Base-by-base conservation (phyloP, 2,329 filamentous ascomycete species). In the Lasiodiplodia theobromae region DNA sequence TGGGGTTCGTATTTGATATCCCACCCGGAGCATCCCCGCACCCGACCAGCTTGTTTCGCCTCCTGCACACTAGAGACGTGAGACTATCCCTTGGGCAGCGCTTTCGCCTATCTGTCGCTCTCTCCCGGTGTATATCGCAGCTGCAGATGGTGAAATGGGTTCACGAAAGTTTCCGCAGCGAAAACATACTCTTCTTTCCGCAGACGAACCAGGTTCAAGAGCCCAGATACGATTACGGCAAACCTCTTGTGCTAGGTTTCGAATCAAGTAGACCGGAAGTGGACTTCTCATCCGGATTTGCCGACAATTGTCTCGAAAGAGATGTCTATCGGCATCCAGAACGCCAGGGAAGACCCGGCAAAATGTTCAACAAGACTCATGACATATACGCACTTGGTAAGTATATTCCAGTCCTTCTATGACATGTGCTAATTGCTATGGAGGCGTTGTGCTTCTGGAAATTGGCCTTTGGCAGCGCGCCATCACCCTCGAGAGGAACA, bases 331-430 rank as follows among this genome's bases (percentile, higher is more conserved):
- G 78, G 7, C 79, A 80, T 68, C 76, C 76, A 1, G 73, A 75
- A n/a, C 70, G 78, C n/a, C 75, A 79, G 49, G 77, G 78, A 4
- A 51, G 53, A 4, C 77, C 79, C 10, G 71, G 64, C 4, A 69
- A 69, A 16, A 69, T 70, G 28, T 81, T 81, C 66, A 71, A 37
- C 16, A 74, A 73, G 14, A 60, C 66, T 1, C 78, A 81, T 60
- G 80, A 82, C 57, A 77, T 81, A 25, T 81, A 81, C 68, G 73
- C 79, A 2, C 70, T 81, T 12, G 80, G 56, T 40, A 58, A 44
- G 31, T 14, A 37, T 18, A 11, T 14, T 37, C 25, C 11, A 8
- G 4, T 53, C n/a, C 18, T 12, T 3, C 2, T 7, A 3, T 12
- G 4, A 11, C 28, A 21, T 4, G 6, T 37, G 16, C 4, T 37